A percentile compares a stretch with the other conserved stretches of the same genome.
These are phyloP conservation scores for Cadophora malorum DNA, from an alignment of 2,329 filamentous ascomycete species.

Conservation along the genomic window DNA sequence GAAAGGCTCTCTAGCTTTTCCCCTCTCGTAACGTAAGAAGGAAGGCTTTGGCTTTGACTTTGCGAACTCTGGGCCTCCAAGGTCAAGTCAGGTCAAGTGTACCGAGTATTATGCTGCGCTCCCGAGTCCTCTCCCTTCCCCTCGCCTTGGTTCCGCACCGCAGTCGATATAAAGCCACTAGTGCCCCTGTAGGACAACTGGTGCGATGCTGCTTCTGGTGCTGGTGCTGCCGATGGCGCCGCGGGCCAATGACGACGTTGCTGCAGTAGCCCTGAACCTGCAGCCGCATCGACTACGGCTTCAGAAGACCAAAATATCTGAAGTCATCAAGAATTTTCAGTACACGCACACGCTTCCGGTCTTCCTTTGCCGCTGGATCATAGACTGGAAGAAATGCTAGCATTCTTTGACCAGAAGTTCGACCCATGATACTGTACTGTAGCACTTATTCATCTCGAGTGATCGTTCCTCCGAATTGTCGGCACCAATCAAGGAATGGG, in stretches of 20 bases:
- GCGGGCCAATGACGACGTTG: constrained; percentile 11
- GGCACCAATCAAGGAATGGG: not conserved
- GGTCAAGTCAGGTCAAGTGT: not conserved
- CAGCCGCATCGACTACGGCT: constrained; percentile 2
- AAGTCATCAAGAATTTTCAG: constrained; percentile 11
- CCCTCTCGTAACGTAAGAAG: not conserved
- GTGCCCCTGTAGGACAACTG: not conserved
- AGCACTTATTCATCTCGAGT: constrained; percentile 11
- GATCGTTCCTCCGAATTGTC: not conserved
- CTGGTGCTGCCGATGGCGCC: constrained; percentile 12
- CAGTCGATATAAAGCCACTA: constrained; percentile 1
- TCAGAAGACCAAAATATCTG: constrained; percentile 2
- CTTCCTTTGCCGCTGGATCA: not conserved
- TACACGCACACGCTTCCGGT: not conserved
- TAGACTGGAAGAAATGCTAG: not conserved
- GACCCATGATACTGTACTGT: not conserved
- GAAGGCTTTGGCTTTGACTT: constrained; percentile 8
- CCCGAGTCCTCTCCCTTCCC: not conserved
- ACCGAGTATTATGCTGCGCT: not conserved
- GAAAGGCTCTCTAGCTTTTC: not conserved
- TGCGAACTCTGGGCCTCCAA: not conserved
- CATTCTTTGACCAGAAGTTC: not conserved
- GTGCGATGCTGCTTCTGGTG: not conserved
- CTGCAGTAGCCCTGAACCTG: not conserved
- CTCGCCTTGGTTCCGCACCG: constrained; percentile 7